Percentiles rank a stretch among this genome's conserved stretches.
These are phyloP conservation scores for Actinomortierella ambigua DNA, from an alignment of 371 early-diverging fungal genomes.

Conservation along the genomic window DNA sequence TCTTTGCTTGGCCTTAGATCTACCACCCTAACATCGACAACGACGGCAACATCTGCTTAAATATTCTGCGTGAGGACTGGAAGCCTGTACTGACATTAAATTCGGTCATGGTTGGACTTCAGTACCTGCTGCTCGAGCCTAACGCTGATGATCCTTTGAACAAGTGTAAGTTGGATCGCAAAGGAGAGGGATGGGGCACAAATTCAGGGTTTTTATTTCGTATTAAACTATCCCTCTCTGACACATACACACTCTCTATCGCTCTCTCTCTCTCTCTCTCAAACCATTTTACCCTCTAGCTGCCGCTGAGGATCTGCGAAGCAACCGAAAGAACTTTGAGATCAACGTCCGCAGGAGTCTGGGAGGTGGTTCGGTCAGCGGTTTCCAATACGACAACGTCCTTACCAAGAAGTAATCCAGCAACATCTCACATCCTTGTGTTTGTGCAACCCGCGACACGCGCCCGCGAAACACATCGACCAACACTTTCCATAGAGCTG, in stretches of 20 bases:
- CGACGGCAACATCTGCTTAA: slow-evolving; percentile 98
- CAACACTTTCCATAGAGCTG: too few relatives aligned
- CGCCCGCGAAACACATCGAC: too few relatives aligned
- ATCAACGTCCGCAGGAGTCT: slow-evolving; percentile 71
- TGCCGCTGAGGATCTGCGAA: slow-evolving; percentile 78
- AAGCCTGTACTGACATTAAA: slow-evolving; percentile 98
- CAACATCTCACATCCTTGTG: too few relatives aligned
- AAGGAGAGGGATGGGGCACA: too few relatives aligned
- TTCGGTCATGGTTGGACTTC: slow-evolving; percentile 94
- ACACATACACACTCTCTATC: background rate
- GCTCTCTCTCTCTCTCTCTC: background rate
- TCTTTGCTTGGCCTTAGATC: slow-evolving; percentile 57
- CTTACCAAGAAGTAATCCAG: slow-evolving; percentile 17
- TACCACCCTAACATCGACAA: slow-evolving; percentile 99
- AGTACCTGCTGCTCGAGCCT: slow-evolving; percentile 96
- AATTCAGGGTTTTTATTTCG: background rate
- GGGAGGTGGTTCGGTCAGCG: slow-evolving; percentile 71
- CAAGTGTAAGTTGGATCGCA: slow-evolving; percentile 62
- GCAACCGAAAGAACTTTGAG: slow-evolving; percentile 69
- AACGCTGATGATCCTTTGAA: slow-evolving; percentile 99
- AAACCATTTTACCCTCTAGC: slow-evolving; percentile 45
- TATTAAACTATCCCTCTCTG: background rate
- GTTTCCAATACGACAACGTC: slow-evolving; percentile 71
- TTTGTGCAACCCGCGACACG: too few relatives aligned
- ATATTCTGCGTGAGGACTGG: slow-evolving; percentile 99